Evolutionary conservation across 2,329 filamentous ascomycete species (phyloP).

Genomic region (Penicillium frequentans): DNA sequence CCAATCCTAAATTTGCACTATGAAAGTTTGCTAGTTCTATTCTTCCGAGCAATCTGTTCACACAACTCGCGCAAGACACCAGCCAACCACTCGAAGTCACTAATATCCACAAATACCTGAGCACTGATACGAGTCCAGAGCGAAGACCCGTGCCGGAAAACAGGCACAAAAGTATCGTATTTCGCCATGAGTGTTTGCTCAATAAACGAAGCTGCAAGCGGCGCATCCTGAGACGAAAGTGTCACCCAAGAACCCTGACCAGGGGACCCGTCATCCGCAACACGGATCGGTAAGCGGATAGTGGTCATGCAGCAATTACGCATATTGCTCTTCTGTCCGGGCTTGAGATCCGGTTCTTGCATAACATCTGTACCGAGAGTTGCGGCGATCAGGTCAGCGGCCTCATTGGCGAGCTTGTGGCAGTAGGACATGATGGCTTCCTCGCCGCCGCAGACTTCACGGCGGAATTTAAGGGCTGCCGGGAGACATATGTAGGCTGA

Average conservation of each 20-base stretch:
- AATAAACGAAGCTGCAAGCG: conserved; percentile 59
- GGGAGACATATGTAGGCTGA: conserved; percentile 70
- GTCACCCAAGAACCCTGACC: conserved; percentile 2
- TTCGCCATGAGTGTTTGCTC: conserved; percentile 54
- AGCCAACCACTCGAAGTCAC: conserved; percentile 73
- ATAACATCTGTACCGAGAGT: conserved; percentile 70
- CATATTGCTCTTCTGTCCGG: conserved; percentile 41
- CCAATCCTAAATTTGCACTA: neutral
- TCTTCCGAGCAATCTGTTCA: conserved; percentile 50
- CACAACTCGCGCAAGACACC: conserved; percentile 59
- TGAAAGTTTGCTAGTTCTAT: conserved; percentile 16
- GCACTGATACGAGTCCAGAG: conserved; percentile 75
- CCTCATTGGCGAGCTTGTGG: conserved; percentile 62
- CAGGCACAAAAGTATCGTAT: conserved; percentile 70
- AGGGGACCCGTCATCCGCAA: conserved; percentile 13
- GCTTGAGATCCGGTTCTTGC: conserved; percentile 49
- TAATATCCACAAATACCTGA: conserved; percentile 79
- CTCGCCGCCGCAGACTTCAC: conserved; percentile 71
- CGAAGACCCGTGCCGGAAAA: conserved; percentile 60
- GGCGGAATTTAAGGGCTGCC: conserved; percentile 70
- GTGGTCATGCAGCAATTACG: conserved; percentile 71
- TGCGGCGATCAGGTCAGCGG: conserved; percentile 60
- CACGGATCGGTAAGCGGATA: conserved; percentile 66
- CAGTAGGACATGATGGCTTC: conserved; percentile 65
- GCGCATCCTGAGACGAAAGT: conserved; percentile 43